Percentiles rank a stretch among this genome's conserved stretches.
These are phyloP conservation scores for Pittosporum tobira DNA, from an alignment of 129 eudicot genomes.

Conservation along the genomic window DNA sequence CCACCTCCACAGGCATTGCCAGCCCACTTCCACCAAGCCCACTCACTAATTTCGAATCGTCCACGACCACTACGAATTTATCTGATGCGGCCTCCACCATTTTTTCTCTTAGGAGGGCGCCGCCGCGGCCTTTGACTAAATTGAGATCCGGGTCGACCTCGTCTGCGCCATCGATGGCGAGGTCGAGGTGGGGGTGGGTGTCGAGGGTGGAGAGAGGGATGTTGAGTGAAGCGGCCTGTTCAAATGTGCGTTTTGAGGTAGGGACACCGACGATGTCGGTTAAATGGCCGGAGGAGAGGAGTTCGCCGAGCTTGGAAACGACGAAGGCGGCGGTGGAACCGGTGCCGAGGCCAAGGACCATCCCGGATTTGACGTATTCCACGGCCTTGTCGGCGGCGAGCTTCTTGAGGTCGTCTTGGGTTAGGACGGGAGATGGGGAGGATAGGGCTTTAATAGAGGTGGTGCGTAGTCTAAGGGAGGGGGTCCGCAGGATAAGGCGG, in stretches of 20 bases:
- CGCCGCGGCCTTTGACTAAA: conserved; percentile 91
- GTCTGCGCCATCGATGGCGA: conserved; percentile 95
- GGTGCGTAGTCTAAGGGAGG: conserved; percentile 8
- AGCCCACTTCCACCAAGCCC: conserved; percentile 86
- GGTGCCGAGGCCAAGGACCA: conserved; percentile 95
- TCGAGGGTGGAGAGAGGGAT: conserved; percentile 80
- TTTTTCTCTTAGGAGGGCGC: conserved; percentile 77
- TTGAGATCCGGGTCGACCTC: conserved; percentile 88
- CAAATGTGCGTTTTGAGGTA: conserved; percentile 80
- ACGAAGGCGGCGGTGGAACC: conserved; percentile 99
- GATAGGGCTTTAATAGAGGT: conserved; percentile 35
- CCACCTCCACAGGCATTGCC: conserved; percentile 99
- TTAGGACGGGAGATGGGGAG: conserved; percentile 46
- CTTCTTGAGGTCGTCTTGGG: conserved; percentile 90
- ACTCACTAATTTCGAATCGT: conserved; percentile 66
- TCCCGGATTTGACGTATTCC: conserved; percentile 71
- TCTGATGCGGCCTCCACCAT: conserved; percentile 92
- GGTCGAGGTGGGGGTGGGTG: conserved; percentile 68
- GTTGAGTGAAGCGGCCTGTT: conserved; percentile 60
- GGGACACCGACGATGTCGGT: conserved; percentile 74
- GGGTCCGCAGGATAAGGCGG: conserved; percentile 23
- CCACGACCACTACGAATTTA: conserved; percentile 78
- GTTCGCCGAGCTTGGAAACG: conserved; percentile 72
- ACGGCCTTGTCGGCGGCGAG: conserved; percentile 97
- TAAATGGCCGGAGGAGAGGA: conserved; percentile 44